A percentile compares a stretch with the other conserved stretches of the same genome.
phyloP scores from a whole-genome alignment of 2,329 filamentous ascomycete species.

The Fusarium zealandicum region DNA sequence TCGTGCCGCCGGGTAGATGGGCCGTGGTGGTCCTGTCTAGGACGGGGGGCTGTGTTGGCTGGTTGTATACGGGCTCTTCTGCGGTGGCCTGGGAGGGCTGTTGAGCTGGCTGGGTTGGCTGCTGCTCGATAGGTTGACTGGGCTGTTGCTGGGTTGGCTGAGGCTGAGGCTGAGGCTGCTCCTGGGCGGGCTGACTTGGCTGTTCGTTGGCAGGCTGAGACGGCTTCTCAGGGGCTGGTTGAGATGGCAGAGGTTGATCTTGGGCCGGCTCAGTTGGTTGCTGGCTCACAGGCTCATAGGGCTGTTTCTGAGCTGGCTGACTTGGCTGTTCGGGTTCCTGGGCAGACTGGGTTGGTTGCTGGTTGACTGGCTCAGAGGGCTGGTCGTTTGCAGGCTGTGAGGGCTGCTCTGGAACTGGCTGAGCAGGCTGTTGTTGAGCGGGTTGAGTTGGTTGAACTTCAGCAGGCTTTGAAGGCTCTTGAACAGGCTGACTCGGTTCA shows the following conservation, averaged over 20 bases:
- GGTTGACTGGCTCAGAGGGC: constrained; percentile 6
- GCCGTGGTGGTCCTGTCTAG: constrained; percentile 18
- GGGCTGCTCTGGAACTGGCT: neutral
- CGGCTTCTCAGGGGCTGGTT: constrained; percentile 5
- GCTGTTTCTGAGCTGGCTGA: neutral
- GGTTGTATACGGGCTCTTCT: neutral
- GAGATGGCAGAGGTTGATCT: neutral
- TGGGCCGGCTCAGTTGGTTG: constrained; percentile 5
- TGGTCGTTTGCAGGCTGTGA: neutral
- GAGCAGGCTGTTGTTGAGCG: constrained; percentile 3
- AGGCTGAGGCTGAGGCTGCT: constrained; percentile 3
- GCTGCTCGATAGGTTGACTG: neutral
- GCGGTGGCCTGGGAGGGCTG: neutral
- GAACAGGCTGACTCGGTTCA: neutral
- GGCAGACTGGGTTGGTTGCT: constrained; percentile 9
- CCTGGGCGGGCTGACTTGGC: constrained; percentile 9
- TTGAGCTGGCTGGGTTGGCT: neutral
- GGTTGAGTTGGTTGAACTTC: neutral
- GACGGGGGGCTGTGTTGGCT: constrained; percentile 25
- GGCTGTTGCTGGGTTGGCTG: neutral
- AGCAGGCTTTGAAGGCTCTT: neutral
- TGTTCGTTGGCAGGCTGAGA: constrained; percentile 10
- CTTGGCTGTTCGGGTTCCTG: constrained; percentile 1
- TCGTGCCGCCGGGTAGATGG: constrained; percentile 23
- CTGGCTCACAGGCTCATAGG: constrained; percentile 3